Evolutionary conservation across 768 basidiomycete genomes (phyloP).

Genomic region (Pholiota molesta): DNA sequence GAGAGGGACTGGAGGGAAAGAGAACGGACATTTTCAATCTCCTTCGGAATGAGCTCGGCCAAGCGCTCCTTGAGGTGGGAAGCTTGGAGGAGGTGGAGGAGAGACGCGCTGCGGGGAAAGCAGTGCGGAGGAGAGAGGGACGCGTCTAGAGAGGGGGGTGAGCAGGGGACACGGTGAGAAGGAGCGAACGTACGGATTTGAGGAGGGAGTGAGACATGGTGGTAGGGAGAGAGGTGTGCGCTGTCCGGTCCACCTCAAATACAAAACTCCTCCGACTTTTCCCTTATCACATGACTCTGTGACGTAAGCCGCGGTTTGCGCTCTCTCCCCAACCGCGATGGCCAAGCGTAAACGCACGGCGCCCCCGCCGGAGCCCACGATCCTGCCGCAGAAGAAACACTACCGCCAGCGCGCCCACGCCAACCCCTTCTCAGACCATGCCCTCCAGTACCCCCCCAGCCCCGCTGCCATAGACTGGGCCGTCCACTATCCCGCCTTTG

Average conservation of each 20-base stretch:
- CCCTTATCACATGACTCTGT: slow-evolving; percentile 20
- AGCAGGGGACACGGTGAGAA: slow-evolving; percentile 2
- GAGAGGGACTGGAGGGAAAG: background rate
- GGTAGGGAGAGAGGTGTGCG: slow-evolving; percentile 21
- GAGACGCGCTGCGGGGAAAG: slow-evolving; percentile 55
- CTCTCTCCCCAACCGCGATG: slow-evolving; percentile 19
- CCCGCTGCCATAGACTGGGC: slow-evolving; percentile 83
- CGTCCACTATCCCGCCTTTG: slow-evolving; percentile 77
- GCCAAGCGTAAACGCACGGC: slow-evolving; percentile 31
- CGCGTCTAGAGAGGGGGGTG: slow-evolving; percentile 45
- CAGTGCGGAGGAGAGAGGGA: slow-evolving; percentile 45
- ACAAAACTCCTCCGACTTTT: slow-evolving; percentile 24
- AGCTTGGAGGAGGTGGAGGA: slow-evolving; percentile 69
- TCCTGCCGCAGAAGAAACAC: slow-evolving; percentile 78
- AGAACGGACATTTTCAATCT: slow-evolving; percentile 68
- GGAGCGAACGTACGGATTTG: slow-evolving; percentile 37
- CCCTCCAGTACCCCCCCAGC: slow-evolving; percentile 81
- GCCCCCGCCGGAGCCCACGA: slow-evolving; percentile 23
- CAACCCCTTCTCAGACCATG: slow-evolving; percentile 87
- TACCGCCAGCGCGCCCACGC: slow-evolving; percentile 85
- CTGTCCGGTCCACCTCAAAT: slow-evolving; percentile 6
- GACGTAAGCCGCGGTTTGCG: slow-evolving; percentile 2
- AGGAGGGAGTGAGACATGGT: slow-evolving; percentile 48
- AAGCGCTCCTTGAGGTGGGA: slow-evolving; percentile 90
- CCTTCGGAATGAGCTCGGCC: slow-evolving; percentile 89